Evolutionary conservation across 108 stramenopile genomes (phyloP), one percentile per base, ranked within the genome.

Genomic region (Skeletonema menzelii): DNA sequence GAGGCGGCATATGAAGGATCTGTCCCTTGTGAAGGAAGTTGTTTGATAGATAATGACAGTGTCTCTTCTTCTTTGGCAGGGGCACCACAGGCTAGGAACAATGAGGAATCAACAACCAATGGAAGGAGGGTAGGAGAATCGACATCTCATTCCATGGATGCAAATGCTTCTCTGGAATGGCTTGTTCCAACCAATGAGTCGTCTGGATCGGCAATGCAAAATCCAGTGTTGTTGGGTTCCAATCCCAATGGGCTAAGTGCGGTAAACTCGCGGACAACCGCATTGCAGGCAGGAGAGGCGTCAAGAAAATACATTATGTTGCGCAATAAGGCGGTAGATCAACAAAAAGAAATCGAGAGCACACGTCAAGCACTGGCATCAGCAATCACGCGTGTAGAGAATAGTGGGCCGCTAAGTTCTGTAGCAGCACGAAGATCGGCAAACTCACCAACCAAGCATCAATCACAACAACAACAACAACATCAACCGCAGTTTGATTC

Each of bases 1-100:
- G 79, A 64, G 28, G 78, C 78, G 3, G 73, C 78, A 20, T 56
- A 68, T 49, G 78, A 79, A 38, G 73, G 73, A 13, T 69, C 61
- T 24, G 73, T 79, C 4, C 78, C 74, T 15, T 26, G 40, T 42
- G 40, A 42, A 42, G 40, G 40, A 42, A 42, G 40, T 42, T 42
- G 40, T 42, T 42, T 42, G 40, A 42, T 42, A 42, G 40, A 42
- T 42, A 13, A 10, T 13, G 15, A 15, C 15, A n/a, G 4, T 0
- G 15, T n/a, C 15, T n/a, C 40, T 42, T 15, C 40, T 42, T 15
- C 38, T 40, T 40, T 40, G 13, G 38, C 15, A 40, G 38, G 38
- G 14, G 13, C 38, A 40, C n/a, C 40, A 42, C 40, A 42, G 2
- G 4, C 3, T 1, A 42, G 40, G 40, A 15, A 15, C 40, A 42